phyloP scores from a whole-genome alignment of 2,329 filamentous ascomycete genomes.

The Fusarium tjaetaba region DNA sequence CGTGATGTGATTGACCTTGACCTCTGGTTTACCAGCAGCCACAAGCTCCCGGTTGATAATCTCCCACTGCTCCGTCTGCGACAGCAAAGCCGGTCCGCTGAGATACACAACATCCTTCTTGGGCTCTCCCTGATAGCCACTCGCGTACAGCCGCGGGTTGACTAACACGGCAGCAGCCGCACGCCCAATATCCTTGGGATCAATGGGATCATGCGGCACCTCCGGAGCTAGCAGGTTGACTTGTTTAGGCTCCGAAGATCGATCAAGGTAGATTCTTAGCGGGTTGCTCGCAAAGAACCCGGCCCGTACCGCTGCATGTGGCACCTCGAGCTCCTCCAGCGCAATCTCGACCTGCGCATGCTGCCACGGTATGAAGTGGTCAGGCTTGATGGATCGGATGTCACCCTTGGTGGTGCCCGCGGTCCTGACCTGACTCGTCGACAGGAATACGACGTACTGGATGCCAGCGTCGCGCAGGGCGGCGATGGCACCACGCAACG shows the following conservation, averaged over 20 bases:
- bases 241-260: not conserved
- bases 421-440: not conserved
- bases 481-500: not conserved
- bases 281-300: constrained; percentile 1
- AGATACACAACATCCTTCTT: not conserved
- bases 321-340: not conserved
- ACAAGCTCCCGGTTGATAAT: not conserved
- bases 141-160: not conserved
- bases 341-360: constrained; percentile 1
- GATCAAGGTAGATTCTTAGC: not conserved
- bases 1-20: not conserved
- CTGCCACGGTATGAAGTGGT: not conserved
- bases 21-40: not conserved
- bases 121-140: not conserved
- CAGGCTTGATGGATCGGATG: not conserved
- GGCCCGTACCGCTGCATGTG: not conserved
- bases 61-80: not conserved
- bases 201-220: not conserved
- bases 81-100: not conserved
- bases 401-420: not conserved
- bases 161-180: not conserved
- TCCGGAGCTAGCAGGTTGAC: not conserved
- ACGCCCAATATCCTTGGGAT: not conserved
- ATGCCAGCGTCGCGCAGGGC: not conserved
- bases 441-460: not conserved